Evolutionary conservation across 495 filamentous ascomycete genomes (phyloP), one percentile per base, ranked within the genome.

Genomic region (Acidiella bohemica): DNA sequence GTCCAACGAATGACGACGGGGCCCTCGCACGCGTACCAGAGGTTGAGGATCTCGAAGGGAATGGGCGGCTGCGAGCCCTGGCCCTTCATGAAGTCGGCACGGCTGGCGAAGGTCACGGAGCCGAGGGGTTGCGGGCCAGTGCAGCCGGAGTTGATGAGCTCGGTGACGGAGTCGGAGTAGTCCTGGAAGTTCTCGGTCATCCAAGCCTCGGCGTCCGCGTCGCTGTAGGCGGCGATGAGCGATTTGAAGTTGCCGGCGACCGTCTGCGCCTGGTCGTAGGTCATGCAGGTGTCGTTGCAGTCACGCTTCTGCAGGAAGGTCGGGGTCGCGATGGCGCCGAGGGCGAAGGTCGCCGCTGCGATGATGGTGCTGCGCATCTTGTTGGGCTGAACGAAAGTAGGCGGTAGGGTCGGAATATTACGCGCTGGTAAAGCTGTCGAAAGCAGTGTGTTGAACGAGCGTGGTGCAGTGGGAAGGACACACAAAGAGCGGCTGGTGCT

Each of bases 281-380:
- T 46, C 43, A 46, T 39, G 43, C 43, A 46, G 19, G 43, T 44
- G 42, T 44, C 42, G 42, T 44, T 44, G 42, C 42, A 44, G 50
- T 63, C 65, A 36, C 72, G 69, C 60, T 70, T 67, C 13, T 17
- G 1, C 41, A 73, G 61, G 46, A 60, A 27, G 19, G 76, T 44
- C 6, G 79, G 80, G 34, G 57, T 64, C 40, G 72, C 76, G 47
- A 73, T 49, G 37, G 68, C 71, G 59, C 80, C 64, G 44, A 73
- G 58, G 36, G 78, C 80, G 58, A 71, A 67, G 54, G 79, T 60
- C 36, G 70, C 67, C 52, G 73, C 66, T n/a, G 41, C 41, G 39
- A 83, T 40, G 39, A 73, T 54, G 20, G 79, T 75, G 39, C 66
- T 73, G 59, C 72, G 81, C 84, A 92, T 88, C 26, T 21, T 28